Base-by-base conservation (phyloP, 805 yeast species). In the Ogataea nonfermentans region DNA sequence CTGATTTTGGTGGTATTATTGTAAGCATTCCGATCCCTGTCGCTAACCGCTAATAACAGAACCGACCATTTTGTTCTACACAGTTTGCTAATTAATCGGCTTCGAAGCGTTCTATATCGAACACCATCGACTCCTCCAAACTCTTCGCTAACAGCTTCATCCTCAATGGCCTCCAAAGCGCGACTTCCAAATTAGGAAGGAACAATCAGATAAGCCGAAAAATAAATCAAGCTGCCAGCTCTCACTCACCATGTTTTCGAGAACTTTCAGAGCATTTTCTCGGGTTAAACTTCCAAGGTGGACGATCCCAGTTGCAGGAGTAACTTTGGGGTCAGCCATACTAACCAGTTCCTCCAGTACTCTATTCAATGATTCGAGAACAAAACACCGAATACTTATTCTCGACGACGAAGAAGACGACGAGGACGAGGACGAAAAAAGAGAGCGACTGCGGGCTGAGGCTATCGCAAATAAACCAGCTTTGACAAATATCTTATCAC, bases 401-500 rank as follows among this genome's bases (percentile, higher is more conserved):
- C 41, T 54, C n/a, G 56, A 53, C 14, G 42, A 52, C 44, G 48
- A 57, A 43, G 49, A 60, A 31, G 61, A 53, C 13, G 52, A 53
- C 15, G 51, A 51, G 14, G 61, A 49, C 10, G 53, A 52, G 17
- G 53, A 45, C 24, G 49, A 46, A 10, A 52, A 56, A 8, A 30
- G 45, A 34, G 81, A 75, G 45, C 47, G 55, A 9, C 66, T 63
- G 29, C 62, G 79, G 43, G 56, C 63, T 26, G 68, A 61, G 26
- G 49, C 59, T 31, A 59, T 68, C 32, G 65, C 65, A 23, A 65
- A 68, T 38, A 79, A 78, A 62, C 97, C 97, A 3, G 79, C 79
- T 15, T 57, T 90, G 16, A 66, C 76, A 7, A 79, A 75, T 46
- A 76, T 90, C 40, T 78, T 80, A 59, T 89, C 87, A 54, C 56